These are phyloP conservation scores for Aureobasidium sp. DNA, from an alignment of 2,329 filamentous ascomycete genomes.

Conservation along the genomic window DNA sequence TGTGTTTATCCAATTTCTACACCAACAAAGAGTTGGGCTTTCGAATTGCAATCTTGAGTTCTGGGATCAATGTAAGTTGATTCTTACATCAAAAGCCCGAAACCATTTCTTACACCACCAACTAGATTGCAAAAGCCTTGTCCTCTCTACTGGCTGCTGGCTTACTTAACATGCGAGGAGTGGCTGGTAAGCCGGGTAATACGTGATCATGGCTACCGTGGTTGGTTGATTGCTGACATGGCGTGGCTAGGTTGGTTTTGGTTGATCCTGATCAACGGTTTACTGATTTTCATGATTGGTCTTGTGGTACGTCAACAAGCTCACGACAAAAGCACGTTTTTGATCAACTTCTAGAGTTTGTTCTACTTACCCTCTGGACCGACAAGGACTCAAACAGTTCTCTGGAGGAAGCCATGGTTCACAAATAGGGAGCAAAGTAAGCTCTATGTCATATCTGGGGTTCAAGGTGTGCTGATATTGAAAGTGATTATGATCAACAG, in stretches of 20 bases:
- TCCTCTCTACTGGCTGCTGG: slow-evolving; percentile 13
- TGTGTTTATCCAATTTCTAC: slow-evolving; percentile 15
- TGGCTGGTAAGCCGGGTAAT: slow-evolving; percentile 12
- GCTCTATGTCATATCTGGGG: not conserved
- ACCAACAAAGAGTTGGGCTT: slow-evolving; percentile 11
- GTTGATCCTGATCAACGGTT: slow-evolving; percentile 15
- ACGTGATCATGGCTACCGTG: not conserved
- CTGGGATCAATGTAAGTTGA: slow-evolving; percentile 11
- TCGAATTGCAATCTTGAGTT: slow-evolving; percentile 10
- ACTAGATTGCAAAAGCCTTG: slow-evolving; percentile 11
- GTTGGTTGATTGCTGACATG: not conserved
- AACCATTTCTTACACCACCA: not conserved
- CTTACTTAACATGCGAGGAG: slow-evolving; percentile 15
- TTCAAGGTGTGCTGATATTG: not conserved
- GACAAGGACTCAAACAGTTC: slow-evolving; percentile 21
- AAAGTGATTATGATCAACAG: slow-evolving; percentile 23
- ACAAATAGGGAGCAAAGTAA: slow-evolving; percentile 20
- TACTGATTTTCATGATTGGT: slow-evolving; percentile 13
- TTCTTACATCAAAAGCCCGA: not conserved
- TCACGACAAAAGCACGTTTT: not conserved
- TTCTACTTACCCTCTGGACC: slow-evolving; percentile 24
- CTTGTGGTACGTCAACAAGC: not conserved
- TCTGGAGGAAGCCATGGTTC: slow-evolving; percentile 22
- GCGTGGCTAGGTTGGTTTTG: slow-evolving; percentile 12
- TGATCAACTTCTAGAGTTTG: slow-evolving; percentile 16